Percentiles rank a stretch among this genome's conserved stretches.
phyloP scores from a whole-genome alignment of 768 basidiomycete genomes.

The Suillus discolor region DNA sequence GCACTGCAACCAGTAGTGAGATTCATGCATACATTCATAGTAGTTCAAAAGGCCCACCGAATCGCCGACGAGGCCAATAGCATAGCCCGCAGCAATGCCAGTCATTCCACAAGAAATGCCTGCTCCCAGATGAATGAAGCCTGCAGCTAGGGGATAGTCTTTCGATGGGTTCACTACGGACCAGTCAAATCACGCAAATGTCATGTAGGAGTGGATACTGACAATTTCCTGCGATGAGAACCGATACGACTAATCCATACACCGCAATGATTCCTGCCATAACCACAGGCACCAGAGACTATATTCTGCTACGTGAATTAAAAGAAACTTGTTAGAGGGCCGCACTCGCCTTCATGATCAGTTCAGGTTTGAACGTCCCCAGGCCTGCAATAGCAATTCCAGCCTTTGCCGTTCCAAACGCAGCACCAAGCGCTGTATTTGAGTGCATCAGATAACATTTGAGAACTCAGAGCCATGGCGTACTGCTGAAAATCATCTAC shows the following conservation, averaged over 20 bases:
- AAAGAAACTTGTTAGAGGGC: background rate
- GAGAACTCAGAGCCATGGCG: conserved; percentile 36
- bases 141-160: conserved; percentile 81
- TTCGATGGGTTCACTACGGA: conserved; percentile 58
- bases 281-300: conserved; percentile 96
- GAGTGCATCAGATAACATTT: background rate
- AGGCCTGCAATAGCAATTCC: conserved; percentile 97
- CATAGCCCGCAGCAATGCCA: conserved; percentile 91
- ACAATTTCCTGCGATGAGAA: conserved; percentile 80
- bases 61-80: conserved; percentile 93
- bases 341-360: conserved; percentile 89
- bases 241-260: conserved; percentile 94
- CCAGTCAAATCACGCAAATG: conserved; percentile 16
- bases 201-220: conserved; percentile 27
- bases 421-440: conserved; percentile 84
- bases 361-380: conserved; percentile 91
- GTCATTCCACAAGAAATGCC: conserved; percentile 91
- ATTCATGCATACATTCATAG: background rate
- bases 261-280: conserved; percentile 99
- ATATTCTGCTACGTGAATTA: conserved; percentile 7
- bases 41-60: conserved; percentile 56
- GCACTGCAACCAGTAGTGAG: conserved; percentile 50
- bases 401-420: conserved; percentile 94
- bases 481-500: conserved; percentile 98
- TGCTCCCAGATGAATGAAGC: conserved; percentile 91